A percentile compares a stretch with the other conserved stretches of the same genome.
These are phyloP conservation scores for Coleophoma eucalyptorum DNA, from an alignment of 2,329 filamentous ascomycete species.

Conservation along the genomic window DNA sequence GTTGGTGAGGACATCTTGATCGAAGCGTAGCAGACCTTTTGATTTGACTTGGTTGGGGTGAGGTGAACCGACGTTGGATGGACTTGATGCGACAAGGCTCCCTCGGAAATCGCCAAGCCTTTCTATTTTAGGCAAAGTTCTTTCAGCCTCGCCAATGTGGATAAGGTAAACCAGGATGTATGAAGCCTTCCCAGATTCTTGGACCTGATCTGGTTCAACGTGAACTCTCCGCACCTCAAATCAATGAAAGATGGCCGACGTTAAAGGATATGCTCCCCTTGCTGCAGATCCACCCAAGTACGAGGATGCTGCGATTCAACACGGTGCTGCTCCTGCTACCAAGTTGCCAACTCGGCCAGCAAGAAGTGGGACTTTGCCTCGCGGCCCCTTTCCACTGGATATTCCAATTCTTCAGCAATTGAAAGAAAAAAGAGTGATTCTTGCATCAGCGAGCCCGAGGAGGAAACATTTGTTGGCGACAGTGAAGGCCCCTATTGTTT, in stretches of 20 bases:
- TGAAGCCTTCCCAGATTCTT: no score
- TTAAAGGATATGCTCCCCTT: background rate
- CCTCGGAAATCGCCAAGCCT: background rate
- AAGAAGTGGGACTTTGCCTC: slow-evolving; percentile 13
- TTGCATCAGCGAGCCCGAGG: slow-evolving; percentile 86
- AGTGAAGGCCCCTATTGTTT: slow-evolving; percentile 23
- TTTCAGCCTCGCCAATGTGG: background rate
- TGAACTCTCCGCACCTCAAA: no score
- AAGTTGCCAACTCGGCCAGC: slow-evolving; percentile 13
- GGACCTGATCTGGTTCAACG: no score
- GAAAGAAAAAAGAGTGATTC: slow-evolving; percentile 75
- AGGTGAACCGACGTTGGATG: no score
- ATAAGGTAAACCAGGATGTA: no score
- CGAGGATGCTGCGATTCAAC: slow-evolving; percentile 17
- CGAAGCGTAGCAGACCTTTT: background rate
- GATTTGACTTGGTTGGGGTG: no score
- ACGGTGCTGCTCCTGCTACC: slow-evolving; percentile 8
- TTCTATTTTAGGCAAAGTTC: background rate
- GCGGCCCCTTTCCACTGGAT: slow-evolving; percentile 63
- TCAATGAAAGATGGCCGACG: background rate
- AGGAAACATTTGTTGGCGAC: slow-evolving; percentile 76
- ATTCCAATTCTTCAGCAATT: slow-evolving; percentile 77
- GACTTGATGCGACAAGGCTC: background rate
- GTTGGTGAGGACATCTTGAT: background rate
- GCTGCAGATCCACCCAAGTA: slow-evolving; percentile 19